These are phyloP conservation scores for Chamaecrista fasciculata DNA, from an alignment of 306 rosid species.

Conservation along the genomic window DNA sequence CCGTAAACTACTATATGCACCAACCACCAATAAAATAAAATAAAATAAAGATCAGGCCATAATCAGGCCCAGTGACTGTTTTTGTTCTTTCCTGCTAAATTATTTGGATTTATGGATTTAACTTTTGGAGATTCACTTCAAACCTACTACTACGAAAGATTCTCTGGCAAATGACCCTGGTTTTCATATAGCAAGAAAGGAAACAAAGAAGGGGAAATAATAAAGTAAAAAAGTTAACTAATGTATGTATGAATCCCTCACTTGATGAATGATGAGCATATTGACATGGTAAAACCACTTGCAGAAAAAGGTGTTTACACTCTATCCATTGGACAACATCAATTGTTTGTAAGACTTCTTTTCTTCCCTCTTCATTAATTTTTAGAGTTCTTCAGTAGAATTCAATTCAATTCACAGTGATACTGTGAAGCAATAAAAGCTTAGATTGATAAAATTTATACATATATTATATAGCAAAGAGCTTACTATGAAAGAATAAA, in stretches of 20 bases:
- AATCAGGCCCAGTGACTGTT: too few species aligned
- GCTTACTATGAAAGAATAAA: neutral
- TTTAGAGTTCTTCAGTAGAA: neutral
- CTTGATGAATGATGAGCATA: neutral
- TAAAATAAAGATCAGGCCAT: too few species aligned
- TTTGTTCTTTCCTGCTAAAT: neutral
- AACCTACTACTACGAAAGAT: neutral
- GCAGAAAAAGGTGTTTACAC: neutral
- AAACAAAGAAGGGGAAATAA: neutral
- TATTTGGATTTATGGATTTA: neutral
- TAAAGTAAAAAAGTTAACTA: neutral
- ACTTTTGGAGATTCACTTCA: constrained; percentile 8
- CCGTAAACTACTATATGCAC: neutral
- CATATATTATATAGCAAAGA: constrained; percentile 9
- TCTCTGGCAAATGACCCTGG: neutral
- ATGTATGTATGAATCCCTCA: neutral
- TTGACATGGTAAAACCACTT: neutral
- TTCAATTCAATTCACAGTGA: constrained; percentile 2
- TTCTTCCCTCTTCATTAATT: neutral
- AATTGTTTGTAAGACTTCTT: neutral
- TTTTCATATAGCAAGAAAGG: neutral
- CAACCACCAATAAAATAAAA: too few species aligned
- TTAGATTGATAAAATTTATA: neutral
- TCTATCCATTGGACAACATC: constrained; percentile 6
- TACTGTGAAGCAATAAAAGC: neutral